Percentiles rank a stretch among this genome's conserved stretches.
These are phyloP conservation scores for Bothriochloa decipiens DNA, from an alignment of 176 grass and related monocot species.

Conservation along the genomic window DNA sequence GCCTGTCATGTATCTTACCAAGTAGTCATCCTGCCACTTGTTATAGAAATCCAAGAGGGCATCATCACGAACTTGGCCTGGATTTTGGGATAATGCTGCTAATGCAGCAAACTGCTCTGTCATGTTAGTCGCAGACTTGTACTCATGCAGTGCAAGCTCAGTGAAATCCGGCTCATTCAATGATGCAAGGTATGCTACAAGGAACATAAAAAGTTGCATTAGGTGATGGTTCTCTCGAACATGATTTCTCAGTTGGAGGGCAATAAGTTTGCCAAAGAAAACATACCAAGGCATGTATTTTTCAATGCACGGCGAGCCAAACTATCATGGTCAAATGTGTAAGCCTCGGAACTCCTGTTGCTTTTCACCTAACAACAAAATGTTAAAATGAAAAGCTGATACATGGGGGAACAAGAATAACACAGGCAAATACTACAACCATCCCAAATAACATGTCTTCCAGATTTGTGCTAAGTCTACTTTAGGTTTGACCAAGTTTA, in stretches of 20 bases:
- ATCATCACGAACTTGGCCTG: constrained; percentile 82
- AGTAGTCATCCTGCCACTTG: constrained; percentile 88
- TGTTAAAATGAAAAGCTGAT: neutral
- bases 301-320: constrained; percentile 85
- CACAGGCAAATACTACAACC: neutral
- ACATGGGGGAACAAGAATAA: neutral
- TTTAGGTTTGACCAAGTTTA: neutral
- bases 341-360: constrained; percentile 76
- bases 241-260: constrained; percentile 9
- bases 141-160: constrained; percentile 78
- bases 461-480: neutral
- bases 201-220: constrained; percentile 43
- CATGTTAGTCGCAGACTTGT: constrained; percentile 95
- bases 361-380: constrained; percentile 57
- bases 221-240: constrained; percentile 19
- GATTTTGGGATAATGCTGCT: constrained; percentile 92
- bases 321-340: constrained; percentile 81
- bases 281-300: constrained; percentile 86
- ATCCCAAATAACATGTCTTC: neutral
- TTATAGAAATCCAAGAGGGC: constrained; percentile 88
- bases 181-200: constrained; percentile 83
- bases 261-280: neutral
- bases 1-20: constrained; percentile 59
- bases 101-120: constrained; percentile 96
- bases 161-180: constrained; percentile 73